phyloP scores from a whole-genome alignment of 345 rosid genomes.

The Punica granatum region DNA sequence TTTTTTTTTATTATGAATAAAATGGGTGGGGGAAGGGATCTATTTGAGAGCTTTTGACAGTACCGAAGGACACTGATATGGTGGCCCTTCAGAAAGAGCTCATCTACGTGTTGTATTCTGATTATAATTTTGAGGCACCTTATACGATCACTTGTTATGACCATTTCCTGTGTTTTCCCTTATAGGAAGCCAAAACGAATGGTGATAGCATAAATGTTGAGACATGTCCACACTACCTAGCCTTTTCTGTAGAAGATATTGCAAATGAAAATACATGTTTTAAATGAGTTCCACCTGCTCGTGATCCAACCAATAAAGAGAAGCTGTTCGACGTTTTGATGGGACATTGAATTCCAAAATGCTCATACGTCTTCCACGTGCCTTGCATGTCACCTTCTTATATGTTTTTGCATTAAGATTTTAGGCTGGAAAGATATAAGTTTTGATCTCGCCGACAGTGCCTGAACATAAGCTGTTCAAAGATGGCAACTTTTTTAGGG shows the following conservation, averaged over 20 bases:
- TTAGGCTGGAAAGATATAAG: conserved; percentile 83
- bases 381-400: conserved; percentile 3
- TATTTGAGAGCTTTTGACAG: conserved; percentile 56
- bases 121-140: no score
- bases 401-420: conserved; percentile 14
- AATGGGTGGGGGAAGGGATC: conserved; percentile 73
- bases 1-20: neutral
- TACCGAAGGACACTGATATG: conserved; percentile 57
- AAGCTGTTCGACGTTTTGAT: conserved; percentile 78
- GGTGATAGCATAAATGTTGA: conserved; percentile 86
- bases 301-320: conserved; percentile 65
- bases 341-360: conserved; percentile 33
- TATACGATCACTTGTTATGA: no score
- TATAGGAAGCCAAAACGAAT: conserved; percentile 67
- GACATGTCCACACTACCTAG: conserved; percentile 95
- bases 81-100: conserved; percentile 82
- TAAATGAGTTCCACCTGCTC: conserved; percentile 93
- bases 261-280: conserved; percentile 84
- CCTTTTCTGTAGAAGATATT: conserved; percentile 92
- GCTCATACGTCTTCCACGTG: neutral
- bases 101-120: conserved; percentile 92
- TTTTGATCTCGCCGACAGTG: conserved; percentile 87
- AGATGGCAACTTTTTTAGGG: conserved; percentile 82
- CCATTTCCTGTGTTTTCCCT: neutral
- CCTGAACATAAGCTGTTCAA: conserved; percentile 68